phyloP scores from a whole-genome alignment of 306 rosid species.

The Cucumis cinereus region DNA sequence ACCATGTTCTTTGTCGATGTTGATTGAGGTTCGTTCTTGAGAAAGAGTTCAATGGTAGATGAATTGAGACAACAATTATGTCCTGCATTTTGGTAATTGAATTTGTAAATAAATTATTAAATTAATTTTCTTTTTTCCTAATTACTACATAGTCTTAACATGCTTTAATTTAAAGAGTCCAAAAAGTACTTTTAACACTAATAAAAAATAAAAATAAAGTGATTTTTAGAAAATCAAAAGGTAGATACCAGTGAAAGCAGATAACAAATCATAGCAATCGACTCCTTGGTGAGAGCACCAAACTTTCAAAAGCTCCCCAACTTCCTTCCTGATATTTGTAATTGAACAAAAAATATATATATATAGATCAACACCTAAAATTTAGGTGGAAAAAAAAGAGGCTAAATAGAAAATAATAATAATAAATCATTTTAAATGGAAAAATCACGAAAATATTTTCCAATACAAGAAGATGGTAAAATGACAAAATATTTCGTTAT shows the following conservation, averaged over 20 bases:
- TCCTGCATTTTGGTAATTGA: conserved; percentile 20
- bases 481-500: too few species aligned
- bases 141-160: too few species aligned
- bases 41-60: conserved; percentile 50
- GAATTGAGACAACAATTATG: conserved; percentile 75
- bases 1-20: conserved; percentile 75
- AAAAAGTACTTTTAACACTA: too few species aligned
- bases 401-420: too few species aligned
- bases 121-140: too few species aligned
- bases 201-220: not conserved
- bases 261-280: conserved; percentile 48
- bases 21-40: conserved; percentile 60
- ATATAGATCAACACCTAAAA: too few species aligned
- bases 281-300: conserved; percentile 40
- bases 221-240: not conserved
- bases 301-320: conserved; percentile 22
- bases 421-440: too few species aligned
- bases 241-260: conserved; percentile 41
- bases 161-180: too few species aligned
- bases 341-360: not conserved
- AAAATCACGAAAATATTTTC: too few species aligned
- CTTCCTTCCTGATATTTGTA: conserved; percentile 24
- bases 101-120: too few species aligned
- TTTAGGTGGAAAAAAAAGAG: too few species aligned
- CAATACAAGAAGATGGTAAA: too few species aligned